phyloP scores from a whole-genome alignment of 2,329 filamentous ascomycete genomes.

The Pyrenochaeta sp. region DNA sequence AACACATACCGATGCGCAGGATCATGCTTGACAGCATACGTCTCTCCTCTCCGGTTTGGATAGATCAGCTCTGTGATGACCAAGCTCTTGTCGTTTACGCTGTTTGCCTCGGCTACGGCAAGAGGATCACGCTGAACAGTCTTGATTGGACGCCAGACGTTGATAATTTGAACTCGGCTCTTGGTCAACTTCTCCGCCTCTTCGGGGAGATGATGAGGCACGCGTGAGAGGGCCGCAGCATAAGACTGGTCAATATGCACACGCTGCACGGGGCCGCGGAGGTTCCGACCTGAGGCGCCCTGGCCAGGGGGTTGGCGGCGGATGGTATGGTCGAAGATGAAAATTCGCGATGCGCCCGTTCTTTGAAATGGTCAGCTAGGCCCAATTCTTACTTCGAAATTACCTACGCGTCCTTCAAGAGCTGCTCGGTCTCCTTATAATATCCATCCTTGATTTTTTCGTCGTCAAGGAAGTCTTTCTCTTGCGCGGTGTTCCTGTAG shows the following conservation, averaged over 20 bases:
- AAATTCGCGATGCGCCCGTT: slow-evolving; percentile 63
- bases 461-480: slow-evolving; percentile 48
- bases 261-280: slow-evolving; percentile 57
- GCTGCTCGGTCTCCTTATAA: slow-evolving; percentile 44
- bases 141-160: slow-evolving; percentile 47
- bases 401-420: slow-evolving; percentile 49
- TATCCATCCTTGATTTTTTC: slow-evolving; percentile 43
- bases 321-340: slow-evolving; percentile 71
- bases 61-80: slow-evolving; percentile 40
- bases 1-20: slow-evolving; percentile 30
- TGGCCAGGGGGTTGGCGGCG: slow-evolving; percentile 49
- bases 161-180: slow-evolving; percentile 45
- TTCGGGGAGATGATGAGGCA: slow-evolving; percentile 39
- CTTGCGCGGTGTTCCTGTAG: slow-evolving; percentile 34
- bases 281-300: slow-evolving; percentile 26
- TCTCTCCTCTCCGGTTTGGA: slow-evolving; percentile 39
- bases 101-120: slow-evolving; percentile 39
- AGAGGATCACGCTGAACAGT: slow-evolving; percentile 42
- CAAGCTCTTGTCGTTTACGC: slow-evolving; percentile 36
- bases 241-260: slow-evolving; percentile 68
- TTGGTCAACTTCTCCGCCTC: slow-evolving; percentile 38
- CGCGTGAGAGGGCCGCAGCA: slow-evolving; percentile 31
- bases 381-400: neutral
- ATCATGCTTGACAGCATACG: slow-evolving; percentile 36
- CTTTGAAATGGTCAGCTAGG: slow-evolving; percentile 38